Percentiles rank a stretch among this genome's conserved stretches.
These are phyloP conservation scores for Flaveria trinervia DNA, from an alignment of 129 eudicot species.

Conservation along the genomic window DNA sequence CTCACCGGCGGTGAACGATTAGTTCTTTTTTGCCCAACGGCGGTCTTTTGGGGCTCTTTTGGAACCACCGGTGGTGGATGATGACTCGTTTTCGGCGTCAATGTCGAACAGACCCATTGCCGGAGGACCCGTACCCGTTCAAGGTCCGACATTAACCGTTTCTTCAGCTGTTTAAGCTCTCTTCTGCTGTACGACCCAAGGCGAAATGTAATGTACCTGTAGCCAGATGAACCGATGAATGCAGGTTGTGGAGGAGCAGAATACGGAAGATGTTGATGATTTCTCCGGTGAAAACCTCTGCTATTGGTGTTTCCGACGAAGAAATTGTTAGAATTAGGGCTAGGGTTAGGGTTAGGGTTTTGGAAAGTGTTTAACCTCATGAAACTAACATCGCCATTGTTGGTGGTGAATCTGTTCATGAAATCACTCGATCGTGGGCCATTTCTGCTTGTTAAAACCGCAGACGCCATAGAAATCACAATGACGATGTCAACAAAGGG, in stretches of 20 bases:
- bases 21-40: slow-evolving; percentile 19
- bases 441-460: slow-evolving; percentile 39
- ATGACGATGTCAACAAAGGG: slow-evolving; percentile 6
- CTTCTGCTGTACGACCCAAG: slow-evolving; percentile 41
- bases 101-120: slow-evolving; percentile 22
- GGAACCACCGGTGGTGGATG: not conserved
- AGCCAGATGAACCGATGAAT: slow-evolving; percentile 20
- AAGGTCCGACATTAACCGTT: slow-evolving; percentile 45
- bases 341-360: slow-evolving; percentile 37
- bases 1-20: slow-evolving; percentile 15
- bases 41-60: not conserved
- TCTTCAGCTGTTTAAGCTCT: slow-evolving; percentile 46
- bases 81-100: slow-evolving; percentile 12
- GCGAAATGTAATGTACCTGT: slow-evolving; percentile 42
- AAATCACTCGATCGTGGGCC: slow-evolving; percentile 32
- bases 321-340: slow-evolving; percentile 30
- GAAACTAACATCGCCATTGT: slow-evolving; percentile 16
- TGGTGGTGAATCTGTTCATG: slow-evolving; percentile 20
- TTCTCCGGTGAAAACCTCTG: slow-evolving; percentile 11
- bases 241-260: slow-evolving; percentile 14
- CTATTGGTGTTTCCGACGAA: not conserved
- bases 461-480: slow-evolving; percentile 49
- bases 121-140: slow-evolving; percentile 43
- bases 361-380: slow-evolving; percentile 30
- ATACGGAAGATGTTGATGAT: slow-evolving; percentile 12